These are phyloP conservation scores for Schwanniomyces polymorphus DNA, from an alignment of 805 yeast genomes.

Conservation along the genomic window DNA sequence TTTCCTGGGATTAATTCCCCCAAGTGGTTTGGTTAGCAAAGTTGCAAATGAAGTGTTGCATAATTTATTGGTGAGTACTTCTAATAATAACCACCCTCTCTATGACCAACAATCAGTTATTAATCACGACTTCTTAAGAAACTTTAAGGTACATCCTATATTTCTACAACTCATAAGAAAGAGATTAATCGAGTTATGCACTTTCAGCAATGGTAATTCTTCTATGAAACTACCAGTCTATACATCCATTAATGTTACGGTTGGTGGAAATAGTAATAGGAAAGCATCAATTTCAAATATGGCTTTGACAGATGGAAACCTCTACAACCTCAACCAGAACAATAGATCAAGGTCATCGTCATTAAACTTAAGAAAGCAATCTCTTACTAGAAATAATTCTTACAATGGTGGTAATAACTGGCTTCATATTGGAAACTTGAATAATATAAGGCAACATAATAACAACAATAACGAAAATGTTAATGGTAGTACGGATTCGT, in stretches of 20 bases:
- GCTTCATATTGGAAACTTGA: constrained; percentile 46
- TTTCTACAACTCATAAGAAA: constrained; percentile 42
- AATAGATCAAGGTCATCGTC: constrained; percentile 37
- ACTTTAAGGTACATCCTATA: constrained; percentile 34
- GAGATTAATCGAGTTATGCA: constrained; percentile 40
- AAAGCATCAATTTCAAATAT: constrained; percentile 42
- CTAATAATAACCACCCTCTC: constrained; percentile 15
- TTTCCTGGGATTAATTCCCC: constrained; percentile 42
- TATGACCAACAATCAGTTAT: constrained; percentile 37
- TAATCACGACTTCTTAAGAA: constrained; percentile 29
- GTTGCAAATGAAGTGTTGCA: constrained; percentile 44
- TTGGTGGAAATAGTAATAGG: constrained; percentile 13
- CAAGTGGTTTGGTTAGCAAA: constrained; percentile 43
- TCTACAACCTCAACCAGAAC: constrained; percentile 26
- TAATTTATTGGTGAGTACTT: constrained; percentile 18
- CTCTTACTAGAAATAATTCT: constrained; percentile 43
- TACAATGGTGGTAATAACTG: constrained; percentile 30
- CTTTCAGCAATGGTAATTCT: constrained; percentile 13
- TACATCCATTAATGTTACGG: constrained; percentile 19
- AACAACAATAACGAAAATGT: constrained; percentile 15
- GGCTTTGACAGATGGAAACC: constrained; percentile 39
- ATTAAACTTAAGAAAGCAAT: constrained; percentile 40
- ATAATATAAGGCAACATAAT: constrained; percentile 26
- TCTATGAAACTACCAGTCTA: constrained; percentile 23
- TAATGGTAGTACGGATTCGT: constrained; percentile 37